Evolutionary conservation across 495 filamentous ascomycete species (phyloP), one percentile per base, ranked within the genome.

Genomic region (Penicillium herquei): DNA sequence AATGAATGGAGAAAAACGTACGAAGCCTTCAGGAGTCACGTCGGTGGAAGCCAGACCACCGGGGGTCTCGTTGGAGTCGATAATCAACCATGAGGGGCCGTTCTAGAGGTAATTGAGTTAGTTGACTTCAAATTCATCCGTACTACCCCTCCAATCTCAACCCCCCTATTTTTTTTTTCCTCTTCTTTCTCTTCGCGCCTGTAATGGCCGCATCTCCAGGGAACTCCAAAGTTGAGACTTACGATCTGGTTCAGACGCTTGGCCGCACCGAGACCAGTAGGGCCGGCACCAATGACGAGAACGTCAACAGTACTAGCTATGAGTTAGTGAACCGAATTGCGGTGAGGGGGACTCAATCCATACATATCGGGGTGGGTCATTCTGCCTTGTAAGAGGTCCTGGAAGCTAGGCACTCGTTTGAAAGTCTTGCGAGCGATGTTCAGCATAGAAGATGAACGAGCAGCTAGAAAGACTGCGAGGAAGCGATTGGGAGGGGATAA

Each of bases 1-100:
- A 50, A 18, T 14, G 14, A 17, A 31, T 43, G 34, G 50, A 35
- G 49, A 16, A 49, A 51, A 49, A 94, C 92, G 70, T 84, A 98
- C 93, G 78, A 98, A 98, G 71, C 94, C 94, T 76, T 98, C 94
- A 40, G 88, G 87, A 7, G 94, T 98, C 61, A 93, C 81, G 71
- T 98, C 94, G 34, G 94, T 98, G 42, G 94, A 97, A 60, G 94
- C 94, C 57, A 98, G 87, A 79, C 94, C 94, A 71, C 94, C 94
- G 55, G 94, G 92, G 56, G 85, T 96, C 73, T 96, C 88, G 70
- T 91, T 96, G 50, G 87, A 84, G 71, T 98, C 94, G 57, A 98
- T 78, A 61, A 98, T 95, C 81, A 97, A 71, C 94, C 94, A 98
- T 62, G 95, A 96, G 63, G 90, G 88, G 52, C 85, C 87, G 67